Evolutionary conservation across 192 early-diverging fungal genomes (phyloP).

Genomic region (Coemansia erecta): DNA sequence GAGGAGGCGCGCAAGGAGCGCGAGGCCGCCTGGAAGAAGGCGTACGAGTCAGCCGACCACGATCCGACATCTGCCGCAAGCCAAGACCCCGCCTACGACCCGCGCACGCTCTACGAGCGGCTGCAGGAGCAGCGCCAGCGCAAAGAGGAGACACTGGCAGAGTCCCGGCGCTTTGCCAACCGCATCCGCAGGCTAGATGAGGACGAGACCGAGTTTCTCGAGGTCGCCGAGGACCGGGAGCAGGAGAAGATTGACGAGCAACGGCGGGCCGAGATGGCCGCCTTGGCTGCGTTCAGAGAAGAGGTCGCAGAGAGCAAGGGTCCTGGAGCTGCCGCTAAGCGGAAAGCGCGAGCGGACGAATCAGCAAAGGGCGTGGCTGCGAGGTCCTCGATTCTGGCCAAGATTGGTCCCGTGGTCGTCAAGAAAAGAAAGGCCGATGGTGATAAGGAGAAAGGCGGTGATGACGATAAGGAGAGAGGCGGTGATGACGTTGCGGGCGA

Average conservation of each 20-base stretch:
- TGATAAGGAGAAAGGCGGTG: slow-evolving; percentile 1
- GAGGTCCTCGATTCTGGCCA: neutral
- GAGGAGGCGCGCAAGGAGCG: slow-evolving; percentile 43
- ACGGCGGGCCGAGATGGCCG: slow-evolving; percentile 15
- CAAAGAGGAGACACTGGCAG: slow-evolving; percentile 63
- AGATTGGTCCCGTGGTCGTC: neutral
- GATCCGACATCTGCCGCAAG: neutral
- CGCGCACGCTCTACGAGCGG: slow-evolving; percentile 73
- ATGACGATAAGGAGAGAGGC: neutral
- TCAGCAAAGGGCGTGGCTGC: neutral
- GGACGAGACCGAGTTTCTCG: slow-evolving; percentile 71
- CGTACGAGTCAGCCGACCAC: slow-evolving; percentile 19
- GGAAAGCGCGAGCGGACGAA: neutral
- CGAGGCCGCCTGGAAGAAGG: slow-evolving; percentile 33
- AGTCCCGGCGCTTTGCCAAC: slow-evolving; percentile 52
- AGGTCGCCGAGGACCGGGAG: slow-evolving; percentile 52
- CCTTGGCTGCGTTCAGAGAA: slow-evolving; percentile 27
- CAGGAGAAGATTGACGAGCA: slow-evolving; percentile 6
- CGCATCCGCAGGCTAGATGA: slow-evolving; percentile 65
- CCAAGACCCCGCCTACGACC: slow-evolving; percentile 55
- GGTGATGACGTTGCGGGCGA: neutral
- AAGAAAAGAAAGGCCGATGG: neutral
- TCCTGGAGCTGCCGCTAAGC: neutral
- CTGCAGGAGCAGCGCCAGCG: slow-evolving; percentile 65
- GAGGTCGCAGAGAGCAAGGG: slow-evolving; percentile 19